These are phyloP conservation scores for Xylaria grammica DNA, from an alignment of 495 filamentous ascomycete genomes.

Conservation along the genomic window DNA sequence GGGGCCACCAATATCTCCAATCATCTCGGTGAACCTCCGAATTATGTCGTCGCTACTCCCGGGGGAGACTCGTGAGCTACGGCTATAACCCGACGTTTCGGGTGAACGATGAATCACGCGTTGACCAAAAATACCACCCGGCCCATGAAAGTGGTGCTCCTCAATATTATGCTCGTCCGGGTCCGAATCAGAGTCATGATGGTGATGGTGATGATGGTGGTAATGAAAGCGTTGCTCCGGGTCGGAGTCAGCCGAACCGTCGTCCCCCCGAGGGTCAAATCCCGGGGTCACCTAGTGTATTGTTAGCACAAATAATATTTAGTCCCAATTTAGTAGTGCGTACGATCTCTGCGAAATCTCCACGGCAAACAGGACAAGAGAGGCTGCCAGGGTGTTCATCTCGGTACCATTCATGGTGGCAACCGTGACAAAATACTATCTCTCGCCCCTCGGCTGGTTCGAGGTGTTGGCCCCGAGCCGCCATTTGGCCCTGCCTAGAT, in stretches of 20 bases:
- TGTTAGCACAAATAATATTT: conserved; percentile 13
- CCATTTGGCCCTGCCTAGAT: conserved; percentile 39
- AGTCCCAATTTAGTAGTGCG: conserved; percentile 32
- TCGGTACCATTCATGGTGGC: conserved; percentile 77
- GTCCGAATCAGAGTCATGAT: conserved; percentile 49
- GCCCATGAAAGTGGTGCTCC: conserved; percentile 50
- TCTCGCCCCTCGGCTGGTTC: conserved; percentile 59
- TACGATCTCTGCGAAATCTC: conserved; percentile 87
- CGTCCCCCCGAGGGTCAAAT: conserved; percentile 44
- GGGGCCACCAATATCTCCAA: conserved; percentile 30
- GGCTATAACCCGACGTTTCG: conserved; percentile 27
- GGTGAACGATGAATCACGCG: conserved; percentile 32
- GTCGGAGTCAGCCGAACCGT: conserved; percentile 43
- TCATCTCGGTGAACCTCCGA: conserved; percentile 49
- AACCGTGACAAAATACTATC: conserved; percentile 81
- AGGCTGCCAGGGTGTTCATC: conserved; percentile 63
- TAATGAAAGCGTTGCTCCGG: conserved; percentile 36
- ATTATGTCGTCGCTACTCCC: conserved; percentile 44
- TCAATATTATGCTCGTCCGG: conserved; percentile 55
- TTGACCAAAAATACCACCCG: conserved; percentile 51
- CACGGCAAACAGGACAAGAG: conserved; percentile 74
- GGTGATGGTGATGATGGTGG: conserved; percentile 42
- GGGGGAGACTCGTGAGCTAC: conserved; percentile 26
- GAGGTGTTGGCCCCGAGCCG: conserved; percentile 47
- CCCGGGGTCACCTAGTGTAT: conserved; percentile 41